Evolutionary conservation across 306 rosid genomes (phyloP).

Genomic region (Herpetospermum pedunculosum): DNA sequence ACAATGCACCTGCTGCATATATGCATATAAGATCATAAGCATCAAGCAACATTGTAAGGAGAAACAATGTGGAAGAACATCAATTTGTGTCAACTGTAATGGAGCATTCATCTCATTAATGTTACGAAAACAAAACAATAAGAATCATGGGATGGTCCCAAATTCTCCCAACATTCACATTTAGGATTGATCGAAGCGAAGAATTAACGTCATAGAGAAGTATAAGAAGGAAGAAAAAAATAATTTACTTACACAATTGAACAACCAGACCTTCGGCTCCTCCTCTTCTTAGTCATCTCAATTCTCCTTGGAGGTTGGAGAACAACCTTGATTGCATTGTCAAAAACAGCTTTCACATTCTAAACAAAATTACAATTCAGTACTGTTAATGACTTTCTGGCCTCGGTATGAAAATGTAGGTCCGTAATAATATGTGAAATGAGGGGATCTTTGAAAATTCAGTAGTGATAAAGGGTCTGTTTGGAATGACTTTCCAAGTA

Average conservation of each 20-base stretch:
- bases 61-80: background rate
- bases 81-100: too few species aligned
- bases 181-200: too few species aligned
- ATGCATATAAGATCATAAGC: background rate
- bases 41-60: background rate
- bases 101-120: background rate
- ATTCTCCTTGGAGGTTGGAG: slow-evolving; percentile 94
- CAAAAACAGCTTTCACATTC: slow-evolving; percentile 97
- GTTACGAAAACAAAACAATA: background rate
- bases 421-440: background rate
- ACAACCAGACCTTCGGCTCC: slow-evolving; percentile 61
- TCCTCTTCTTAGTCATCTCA: slow-evolving; percentile 64
- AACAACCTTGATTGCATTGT: slow-evolving; percentile 94
- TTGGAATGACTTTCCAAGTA: too few species aligned
- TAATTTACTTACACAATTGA: slow-evolving; percentile 58
- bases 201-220: too few species aligned
- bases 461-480: too few species aligned
- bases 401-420: background rate
- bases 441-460: background rate
- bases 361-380: slow-evolving; percentile 24
- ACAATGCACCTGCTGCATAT: slow-evolving; percentile 45
- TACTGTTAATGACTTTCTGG: background rate
- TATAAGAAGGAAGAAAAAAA: background rate
- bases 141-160: background rate
- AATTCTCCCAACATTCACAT: background rate